phyloP scores from a whole-genome alignment of 495 filamentous ascomycete genomes.

The Aspergillus homomorphus region DNA sequence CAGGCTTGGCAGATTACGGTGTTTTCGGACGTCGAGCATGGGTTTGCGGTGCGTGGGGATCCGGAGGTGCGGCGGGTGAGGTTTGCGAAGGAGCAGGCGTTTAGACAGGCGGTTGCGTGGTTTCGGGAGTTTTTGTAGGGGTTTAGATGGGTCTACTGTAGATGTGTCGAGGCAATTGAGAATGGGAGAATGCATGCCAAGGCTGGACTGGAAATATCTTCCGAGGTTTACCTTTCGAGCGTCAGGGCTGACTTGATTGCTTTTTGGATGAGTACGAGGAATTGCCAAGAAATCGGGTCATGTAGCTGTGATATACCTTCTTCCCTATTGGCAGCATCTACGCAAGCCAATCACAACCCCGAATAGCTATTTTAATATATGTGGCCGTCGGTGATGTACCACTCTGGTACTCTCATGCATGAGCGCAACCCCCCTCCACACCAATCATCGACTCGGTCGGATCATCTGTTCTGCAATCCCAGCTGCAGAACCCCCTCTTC shows the following conservation, averaged over 20 bases:
- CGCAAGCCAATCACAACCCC: neutral
- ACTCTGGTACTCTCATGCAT: neutral
- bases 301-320: too few relatives aligned
- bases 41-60: conserved; percentile 68
- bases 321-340: too few relatives aligned
- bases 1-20: conserved; percentile 73
- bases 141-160: too few relatives aligned
- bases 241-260: too few relatives aligned
- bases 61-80: conserved; percentile 48
- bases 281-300: too few relatives aligned
- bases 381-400: neutral
- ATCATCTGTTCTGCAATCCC: neutral
- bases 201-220: neutral
- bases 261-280: too few relatives aligned
- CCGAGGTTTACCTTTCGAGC: neutral
- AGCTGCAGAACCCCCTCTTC: neutral
- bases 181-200: neutral
- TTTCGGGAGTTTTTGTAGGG: conserved; percentile 54
- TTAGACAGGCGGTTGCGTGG: conserved; percentile 70
- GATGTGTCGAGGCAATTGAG: too few relatives aligned
- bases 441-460: neutral
- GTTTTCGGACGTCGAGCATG: conserved; percentile 67
- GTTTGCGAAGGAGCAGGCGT: conserved; percentile 74
- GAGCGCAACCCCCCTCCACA: neutral
- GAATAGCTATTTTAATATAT: neutral